Conservation (phyloP, 805 yeast species). For the Candida krabiensis region DNA sequence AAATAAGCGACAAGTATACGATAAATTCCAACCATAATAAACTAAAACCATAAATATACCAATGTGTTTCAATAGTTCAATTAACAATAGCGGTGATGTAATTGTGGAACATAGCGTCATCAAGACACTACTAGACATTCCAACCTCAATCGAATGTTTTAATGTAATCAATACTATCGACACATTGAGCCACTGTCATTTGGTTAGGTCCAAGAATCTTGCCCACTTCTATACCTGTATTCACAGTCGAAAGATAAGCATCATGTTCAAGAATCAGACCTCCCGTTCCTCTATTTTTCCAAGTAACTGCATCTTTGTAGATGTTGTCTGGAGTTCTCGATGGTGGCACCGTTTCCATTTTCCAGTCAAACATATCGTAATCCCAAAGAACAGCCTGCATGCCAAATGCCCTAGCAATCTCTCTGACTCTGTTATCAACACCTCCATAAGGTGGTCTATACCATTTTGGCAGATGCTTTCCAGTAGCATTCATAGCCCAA, state of each 20-base stretch:
- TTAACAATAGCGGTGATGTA: no score
- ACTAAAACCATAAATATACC: no score
- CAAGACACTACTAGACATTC: no score
- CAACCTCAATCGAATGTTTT: constrained; percentile 25
- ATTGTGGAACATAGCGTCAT: no score
- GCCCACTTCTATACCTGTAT: constrained; percentile 60
- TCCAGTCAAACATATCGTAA: constrained; percentile 90
- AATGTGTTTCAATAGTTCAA: no score
- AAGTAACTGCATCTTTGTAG: constrained; percentile 51
- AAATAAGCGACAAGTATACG: no score
- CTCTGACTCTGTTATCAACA: constrained; percentile 79
- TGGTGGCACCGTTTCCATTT: constrained; percentile 49
- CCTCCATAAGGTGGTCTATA: constrained; percentile 98
- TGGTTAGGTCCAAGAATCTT: constrained; percentile 60
- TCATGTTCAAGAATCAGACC: constrained; percentile 92
- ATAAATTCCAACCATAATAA: no score
- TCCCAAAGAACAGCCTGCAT: constrained; percentile 91
- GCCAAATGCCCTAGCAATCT: constrained; percentile 80
- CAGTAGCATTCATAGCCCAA: constrained; percentile 98
- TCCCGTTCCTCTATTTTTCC: constrained; percentile 40
- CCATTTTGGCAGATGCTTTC: constrained; percentile 83
- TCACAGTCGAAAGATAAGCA: constrained; percentile 62
- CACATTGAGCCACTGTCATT: constrained; percentile 77
- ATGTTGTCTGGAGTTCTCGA: constrained; percentile 52
- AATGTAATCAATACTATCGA: constrained; percentile 63